phyloP scores from a whole-genome alignment of 2,329 filamentous ascomycete species.

The Macrophomina pseudophaseolina region DNA sequence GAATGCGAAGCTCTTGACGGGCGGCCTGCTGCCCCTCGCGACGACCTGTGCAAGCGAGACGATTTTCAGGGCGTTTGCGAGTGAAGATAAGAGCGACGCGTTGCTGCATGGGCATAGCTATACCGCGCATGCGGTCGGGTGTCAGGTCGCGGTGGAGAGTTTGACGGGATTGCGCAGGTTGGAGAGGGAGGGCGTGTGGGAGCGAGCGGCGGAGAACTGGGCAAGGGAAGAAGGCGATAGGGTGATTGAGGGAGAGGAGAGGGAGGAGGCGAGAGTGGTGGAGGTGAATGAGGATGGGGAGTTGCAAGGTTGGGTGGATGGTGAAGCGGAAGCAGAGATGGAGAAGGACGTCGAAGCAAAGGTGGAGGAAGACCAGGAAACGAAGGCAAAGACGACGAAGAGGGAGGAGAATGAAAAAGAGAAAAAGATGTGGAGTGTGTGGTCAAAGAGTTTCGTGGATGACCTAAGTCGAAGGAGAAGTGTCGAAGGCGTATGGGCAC shows the following conservation, averaged over 20 bases:
- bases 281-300: no score
- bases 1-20: conserved; percentile 83
- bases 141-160: conserved; percentile 74
- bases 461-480: not conserved
- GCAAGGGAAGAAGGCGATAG: not conserved
- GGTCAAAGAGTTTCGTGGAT: not conserved
- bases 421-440: conserved; percentile 4
- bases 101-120: conserved; percentile 86
- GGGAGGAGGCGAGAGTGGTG: not conserved
- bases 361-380: no score
- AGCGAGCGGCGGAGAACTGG: conserved; percentile 60
- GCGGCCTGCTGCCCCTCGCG: conserved; percentile 77
- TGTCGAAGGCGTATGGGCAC: conserved; percentile 71
- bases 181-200: conserved; percentile 63
- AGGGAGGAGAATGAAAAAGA: no score
- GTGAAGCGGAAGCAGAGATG: no score
- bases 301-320: no score
- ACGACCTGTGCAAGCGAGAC: conserved; percentile 74
- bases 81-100: conserved; percentile 76
- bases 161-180: conserved; percentile 65
- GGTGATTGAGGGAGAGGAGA: conserved; percentile 47
- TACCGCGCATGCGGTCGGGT: conserved; percentile 82
- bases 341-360: no score
- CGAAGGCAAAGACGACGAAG: no score
- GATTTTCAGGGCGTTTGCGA: conserved; percentile 74